Percentiles rank a stretch among this genome's conserved stretches.
These are phyloP conservation scores for Fagopyrum homotropicum DNA, from an alignment of 148 eudicot species.

Conservation along the genomic window DNA sequence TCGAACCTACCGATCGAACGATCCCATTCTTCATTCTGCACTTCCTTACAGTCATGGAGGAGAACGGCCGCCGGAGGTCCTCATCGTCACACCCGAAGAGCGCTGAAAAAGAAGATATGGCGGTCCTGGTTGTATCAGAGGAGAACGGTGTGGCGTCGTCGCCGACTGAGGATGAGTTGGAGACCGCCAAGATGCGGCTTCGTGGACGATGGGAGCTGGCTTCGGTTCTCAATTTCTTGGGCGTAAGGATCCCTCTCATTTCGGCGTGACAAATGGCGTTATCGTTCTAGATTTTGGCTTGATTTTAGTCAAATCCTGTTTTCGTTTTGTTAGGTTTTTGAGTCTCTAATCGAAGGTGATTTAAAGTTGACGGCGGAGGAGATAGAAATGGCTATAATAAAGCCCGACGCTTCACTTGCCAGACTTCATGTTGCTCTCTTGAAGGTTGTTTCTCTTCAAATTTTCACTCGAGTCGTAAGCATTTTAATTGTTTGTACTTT, in stretches of 20 bases:
- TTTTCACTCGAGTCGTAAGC: neutral
- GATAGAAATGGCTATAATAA: slow-evolving; percentile 63
- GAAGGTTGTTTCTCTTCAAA: slow-evolving; percentile 37
- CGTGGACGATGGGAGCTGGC: slow-evolving; percentile 78
- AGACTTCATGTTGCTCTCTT: slow-evolving; percentile 65
- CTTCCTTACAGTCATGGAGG: slow-evolving; percentile 13
- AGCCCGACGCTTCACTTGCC: slow-evolving; percentile 45
- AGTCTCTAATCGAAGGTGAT: slow-evolving; percentile 52
- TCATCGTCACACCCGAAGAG: slow-evolving; percentile 9
- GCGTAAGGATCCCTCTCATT: slow-evolving; percentile 26
- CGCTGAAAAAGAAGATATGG: neutral
- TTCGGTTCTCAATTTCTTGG: slow-evolving; percentile 56
- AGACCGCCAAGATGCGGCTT: slow-evolving; percentile 29
- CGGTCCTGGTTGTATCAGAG: slow-evolving; percentile 13
- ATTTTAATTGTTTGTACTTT: neutral
- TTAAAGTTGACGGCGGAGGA: slow-evolving; percentile 67
- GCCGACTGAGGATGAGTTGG: slow-evolving; percentile 16
- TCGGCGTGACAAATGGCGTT: neutral
- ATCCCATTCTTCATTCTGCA: neutral
- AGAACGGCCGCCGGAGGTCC: slow-evolving; percentile 13
- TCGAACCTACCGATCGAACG: slow-evolving; percentile 5
- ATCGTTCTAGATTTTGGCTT: neutral
- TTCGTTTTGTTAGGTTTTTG: slow-evolving; percentile 51
- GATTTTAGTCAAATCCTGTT: neutral
- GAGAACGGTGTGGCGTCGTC: slow-evolving; percentile 10